Conservation (phyloP, 2,329 filamentous ascomycete genomes). For the Nemania sp. region DNA sequence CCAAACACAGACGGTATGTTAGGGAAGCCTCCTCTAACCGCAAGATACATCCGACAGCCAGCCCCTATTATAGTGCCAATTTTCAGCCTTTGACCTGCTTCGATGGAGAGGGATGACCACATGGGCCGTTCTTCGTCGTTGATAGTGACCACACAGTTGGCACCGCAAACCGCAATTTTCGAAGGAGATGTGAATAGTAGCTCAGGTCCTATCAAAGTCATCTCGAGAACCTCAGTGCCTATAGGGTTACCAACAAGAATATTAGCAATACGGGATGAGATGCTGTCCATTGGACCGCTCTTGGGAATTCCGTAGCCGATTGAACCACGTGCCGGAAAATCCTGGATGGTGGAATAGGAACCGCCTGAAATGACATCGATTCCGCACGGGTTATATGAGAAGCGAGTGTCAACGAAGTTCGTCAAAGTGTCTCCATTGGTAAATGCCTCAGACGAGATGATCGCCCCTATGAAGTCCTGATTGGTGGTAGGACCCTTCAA, state of each 20-base stretch:
- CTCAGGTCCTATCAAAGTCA: slow-evolving; percentile 23
- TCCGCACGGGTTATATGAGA: slow-evolving; percentile 10
- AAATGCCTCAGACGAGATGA: slow-evolving; percentile 11
- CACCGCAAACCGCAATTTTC: slow-evolving; percentile 22
- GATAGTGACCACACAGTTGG: slow-evolving; percentile 3
- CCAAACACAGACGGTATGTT: slow-evolving; percentile 27
- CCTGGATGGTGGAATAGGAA: slow-evolving; percentile 26
- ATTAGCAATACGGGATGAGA: slow-evolving; percentile 28
- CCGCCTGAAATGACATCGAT: slow-evolving; percentile 27
- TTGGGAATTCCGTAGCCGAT: slow-evolving; percentile 24
- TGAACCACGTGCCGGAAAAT: slow-evolving; percentile 22
- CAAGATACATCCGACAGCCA: slow-evolving; percentile 31
- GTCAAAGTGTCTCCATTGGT: slow-evolving; percentile 11
- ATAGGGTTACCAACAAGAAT: slow-evolving; percentile 16
- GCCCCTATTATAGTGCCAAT: slow-evolving; percentile 14
- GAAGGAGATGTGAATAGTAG: slow-evolving; percentile 20
- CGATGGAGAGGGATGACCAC: slow-evolving; percentile 16
- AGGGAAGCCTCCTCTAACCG: slow-evolving; percentile 25
- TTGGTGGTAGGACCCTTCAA: slow-evolving; percentile 17
- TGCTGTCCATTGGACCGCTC: slow-evolving; percentile 29
- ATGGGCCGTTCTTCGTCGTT: slow-evolving; percentile 8
- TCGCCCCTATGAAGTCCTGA: slow-evolving; percentile 15
- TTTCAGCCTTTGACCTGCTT: slow-evolving; percentile 15
- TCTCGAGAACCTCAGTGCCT: slow-evolving; percentile 19
- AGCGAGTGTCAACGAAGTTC: slow-evolving; percentile 21